phyloP scores from a whole-genome alignment of 768 basidiomycete genomes.

The Phaeotremella skinneri region DNA sequence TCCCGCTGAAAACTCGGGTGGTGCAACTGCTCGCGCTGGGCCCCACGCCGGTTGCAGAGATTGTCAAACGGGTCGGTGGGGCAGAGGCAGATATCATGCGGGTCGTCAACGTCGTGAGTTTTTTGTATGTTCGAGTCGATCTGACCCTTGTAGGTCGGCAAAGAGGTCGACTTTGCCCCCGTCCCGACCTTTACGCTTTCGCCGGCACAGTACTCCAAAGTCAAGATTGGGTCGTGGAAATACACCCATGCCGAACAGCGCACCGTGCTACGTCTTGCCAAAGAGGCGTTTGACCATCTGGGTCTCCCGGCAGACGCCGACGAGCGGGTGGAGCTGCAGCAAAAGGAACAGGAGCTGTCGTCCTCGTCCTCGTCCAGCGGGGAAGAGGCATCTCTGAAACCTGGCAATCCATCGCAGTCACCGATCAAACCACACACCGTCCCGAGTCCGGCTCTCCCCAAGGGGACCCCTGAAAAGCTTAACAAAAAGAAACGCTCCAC shows the following conservation, averaged over 20 bases:
- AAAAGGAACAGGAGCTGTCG: constrained; percentile 23
- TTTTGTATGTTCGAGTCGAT: not conserved
- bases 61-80: constrained; percentile 34
- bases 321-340: constrained; percentile 35
- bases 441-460: too few species aligned
- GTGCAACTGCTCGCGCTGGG: constrained; percentile 43
- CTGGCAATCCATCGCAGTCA: too few species aligned
- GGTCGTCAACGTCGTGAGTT: constrained; percentile 42
- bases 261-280: constrained; percentile 24
- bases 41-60: constrained; percentile 26
- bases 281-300: constrained; percentile 40
- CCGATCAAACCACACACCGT: too few species aligned
- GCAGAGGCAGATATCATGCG: constrained; percentile 39
- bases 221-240: constrained; percentile 40
- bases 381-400: too few species aligned
- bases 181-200: constrained; percentile 29
- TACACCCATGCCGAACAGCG: constrained; percentile 36
- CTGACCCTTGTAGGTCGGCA: constrained; percentile 28
- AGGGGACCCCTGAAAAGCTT: too few species aligned
- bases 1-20: constrained; percentile 46
- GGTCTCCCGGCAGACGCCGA: constrained; percentile 32
- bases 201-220: constrained; percentile 40
- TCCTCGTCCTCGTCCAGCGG: not conserved
- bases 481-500: not conserved
- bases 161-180: constrained; percentile 3